Conservation (phyloP, 768 basidiomycete genomes). For the Naematelia encephala region DNA sequence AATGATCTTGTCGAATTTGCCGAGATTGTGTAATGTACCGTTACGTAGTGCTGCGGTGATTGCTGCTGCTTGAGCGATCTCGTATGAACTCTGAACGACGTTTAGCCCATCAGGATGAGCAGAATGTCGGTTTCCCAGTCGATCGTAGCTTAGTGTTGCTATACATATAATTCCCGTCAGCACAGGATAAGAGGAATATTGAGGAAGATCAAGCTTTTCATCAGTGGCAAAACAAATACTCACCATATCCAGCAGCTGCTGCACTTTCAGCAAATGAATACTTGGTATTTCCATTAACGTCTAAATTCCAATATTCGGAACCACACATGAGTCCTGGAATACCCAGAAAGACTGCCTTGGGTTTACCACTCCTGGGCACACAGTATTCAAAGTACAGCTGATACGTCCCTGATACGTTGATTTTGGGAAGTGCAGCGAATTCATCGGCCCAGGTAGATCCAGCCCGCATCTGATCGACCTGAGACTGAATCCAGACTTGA, state of each 20-base stretch:
- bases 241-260: conserved; percentile 26
- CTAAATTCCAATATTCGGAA: conserved; percentile 35
- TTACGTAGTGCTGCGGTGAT: conserved; percentile 25
- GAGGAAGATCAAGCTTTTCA: no score
- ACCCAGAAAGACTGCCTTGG: conserved; percentile 27
- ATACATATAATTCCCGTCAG: neutral
- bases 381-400: conserved; percentile 35
- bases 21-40: conserved; percentile 18
- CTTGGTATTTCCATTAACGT: conserved; percentile 20
- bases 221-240: no score
- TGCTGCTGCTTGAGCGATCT: conserved; percentile 30
- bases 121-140: conserved; percentile 36
- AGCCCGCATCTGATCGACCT: neutral
- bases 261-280: conserved; percentile 35
- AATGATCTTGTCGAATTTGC: conserved; percentile 24
- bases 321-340: conserved; percentile 29
- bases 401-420: conserved; percentile 26
- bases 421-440: neutral
- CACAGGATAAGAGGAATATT: no score
- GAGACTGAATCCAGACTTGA: neutral
- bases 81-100: conserved; percentile 33
- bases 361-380: conserved; percentile 21
- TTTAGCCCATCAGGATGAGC: conserved; percentile 36
- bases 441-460: neutral
- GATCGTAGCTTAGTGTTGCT: conserved; percentile 39